These are phyloP conservation scores for Epichloe typhina DNA, from an alignment of 2,329 filamentous ascomycete genomes.

Conservation along the genomic window DNA sequence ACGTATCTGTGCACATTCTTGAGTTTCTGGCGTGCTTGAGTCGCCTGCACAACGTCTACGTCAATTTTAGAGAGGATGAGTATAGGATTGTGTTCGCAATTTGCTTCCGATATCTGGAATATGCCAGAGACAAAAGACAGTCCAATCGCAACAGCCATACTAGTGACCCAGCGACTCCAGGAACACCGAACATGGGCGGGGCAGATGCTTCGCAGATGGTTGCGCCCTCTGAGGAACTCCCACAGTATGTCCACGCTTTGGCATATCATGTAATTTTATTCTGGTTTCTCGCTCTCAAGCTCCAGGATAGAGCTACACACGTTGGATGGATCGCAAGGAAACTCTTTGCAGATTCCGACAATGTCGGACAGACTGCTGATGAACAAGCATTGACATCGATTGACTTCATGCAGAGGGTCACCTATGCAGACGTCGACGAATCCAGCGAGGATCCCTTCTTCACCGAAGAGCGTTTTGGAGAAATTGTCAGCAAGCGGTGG, in stretches of 20 bases:
- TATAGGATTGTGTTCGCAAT: slow-evolving; percentile 92
- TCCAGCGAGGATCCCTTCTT: slow-evolving; percentile 55
- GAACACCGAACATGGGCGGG: slow-evolving; percentile 10
- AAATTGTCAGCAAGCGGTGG: slow-evolving; percentile 56
- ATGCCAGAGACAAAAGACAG: slow-evolving; percentile 57
- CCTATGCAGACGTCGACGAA: slow-evolving; percentile 76
- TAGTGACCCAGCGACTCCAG: slow-evolving; percentile 27
- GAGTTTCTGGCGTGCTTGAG: slow-evolving; percentile 89
- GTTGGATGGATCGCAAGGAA: slow-evolving; percentile 86
- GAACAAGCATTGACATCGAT: slow-evolving; percentile 90
- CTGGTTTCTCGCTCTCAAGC: slow-evolving; percentile 86
- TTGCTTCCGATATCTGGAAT: slow-evolving; percentile 85
- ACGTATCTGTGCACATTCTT: slow-evolving; percentile 85
- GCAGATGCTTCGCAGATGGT: slow-evolving; percentile 21
- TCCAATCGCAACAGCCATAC: slow-evolving; percentile 31
- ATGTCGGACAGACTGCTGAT: slow-evolving; percentile 58
- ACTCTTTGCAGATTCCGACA: slow-evolving; percentile 65
- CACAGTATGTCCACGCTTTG: slow-evolving; percentile 85
- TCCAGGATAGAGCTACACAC: slow-evolving; percentile 69
- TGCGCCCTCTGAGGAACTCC: slow-evolving; percentile 54
- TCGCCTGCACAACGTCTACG: slow-evolving; percentile 69
- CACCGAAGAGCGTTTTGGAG: slow-evolving; percentile 48
- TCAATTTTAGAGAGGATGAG: slow-evolving; percentile 82
- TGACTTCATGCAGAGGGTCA: slow-evolving; percentile 84
- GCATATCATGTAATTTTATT: slow-evolving; percentile 94